A percentile compares a stretch with the other conserved stretches of the same genome.
Evolutionary conservation across 352 stramenopile genomes (phyloP).

Genomic region (Aphanomyces stellatus): DNA sequence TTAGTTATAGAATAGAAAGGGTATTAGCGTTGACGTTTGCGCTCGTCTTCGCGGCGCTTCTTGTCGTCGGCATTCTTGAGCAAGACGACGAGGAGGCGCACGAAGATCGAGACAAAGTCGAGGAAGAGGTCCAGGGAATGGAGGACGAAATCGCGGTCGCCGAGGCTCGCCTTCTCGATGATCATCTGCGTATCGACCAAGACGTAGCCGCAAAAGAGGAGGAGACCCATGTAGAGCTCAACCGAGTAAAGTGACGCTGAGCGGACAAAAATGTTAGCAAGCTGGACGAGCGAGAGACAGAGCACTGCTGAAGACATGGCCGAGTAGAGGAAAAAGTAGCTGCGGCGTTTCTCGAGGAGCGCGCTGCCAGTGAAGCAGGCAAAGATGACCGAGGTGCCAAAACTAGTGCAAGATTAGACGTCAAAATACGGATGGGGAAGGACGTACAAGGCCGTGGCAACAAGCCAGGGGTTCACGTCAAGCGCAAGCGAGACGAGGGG

Average conservation of each 20-base stretch:
- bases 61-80: slow-evolving; percentile 60
- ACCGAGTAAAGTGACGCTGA: slow-evolving; percentile 45
- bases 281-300: slow-evolving; percentile 35
- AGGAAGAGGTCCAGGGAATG: slow-evolving; percentile 84
- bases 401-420: slow-evolving; percentile 21
- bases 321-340: slow-evolving; percentile 77
- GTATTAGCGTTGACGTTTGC: neutral
- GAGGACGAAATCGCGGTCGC: slow-evolving; percentile 74
- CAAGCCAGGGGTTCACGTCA: slow-evolving; percentile 58
- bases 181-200: slow-evolving; percentile 89
- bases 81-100: slow-evolving; percentile 77
- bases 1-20: neutral
- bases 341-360: slow-evolving; percentile 49
- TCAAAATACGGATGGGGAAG: too few species aligned
- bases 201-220: slow-evolving; percentile 85
- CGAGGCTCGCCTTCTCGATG: slow-evolving; percentile 75
- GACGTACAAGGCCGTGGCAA: slow-evolving; percentile 69
- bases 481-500: slow-evolving; percentile 69
- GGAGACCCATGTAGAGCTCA: slow-evolving; percentile 73
- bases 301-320: slow-evolving; percentile 61
- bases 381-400: slow-evolving; percentile 78
- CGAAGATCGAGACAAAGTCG: slow-evolving; percentile 84
- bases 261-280: slow-evolving; percentile 59
- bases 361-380: slow-evolving; percentile 77
- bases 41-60: slow-evolving; percentile 18